A percentile compares a stretch with the other conserved stretches of the same genome.
Evolutionary conservation across 2,329 filamentous ascomycete species (phyloP).

Genomic region (Stenocarpella maydis): DNA sequence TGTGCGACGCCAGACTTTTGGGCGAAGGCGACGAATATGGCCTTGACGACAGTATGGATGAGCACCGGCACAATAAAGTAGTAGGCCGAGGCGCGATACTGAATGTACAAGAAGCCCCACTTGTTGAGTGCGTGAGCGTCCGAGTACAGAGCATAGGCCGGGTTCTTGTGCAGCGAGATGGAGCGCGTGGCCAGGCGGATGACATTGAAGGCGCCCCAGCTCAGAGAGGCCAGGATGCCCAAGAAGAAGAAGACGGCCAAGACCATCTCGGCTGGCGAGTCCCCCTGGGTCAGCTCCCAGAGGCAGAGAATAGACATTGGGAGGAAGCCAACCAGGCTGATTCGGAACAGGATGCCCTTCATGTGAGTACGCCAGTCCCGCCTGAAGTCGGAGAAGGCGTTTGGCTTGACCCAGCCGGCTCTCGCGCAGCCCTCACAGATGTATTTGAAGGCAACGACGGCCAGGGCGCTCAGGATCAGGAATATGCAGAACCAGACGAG

Average conservation of each 20-base stretch:
- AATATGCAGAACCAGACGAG: conserved; percentile 84
- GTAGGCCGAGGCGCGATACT: conserved; percentile 88
- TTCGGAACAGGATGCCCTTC: conserved; percentile 85
- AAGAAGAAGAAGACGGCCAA: conserved; percentile 83
- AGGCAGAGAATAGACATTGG: conserved; percentile 85
- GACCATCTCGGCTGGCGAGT: conserved; percentile 81
- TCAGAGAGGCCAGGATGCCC: conserved; percentile 75
- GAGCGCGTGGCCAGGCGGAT: conserved; percentile 82
- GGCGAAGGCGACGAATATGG: conserved; percentile 81
- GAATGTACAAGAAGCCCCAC: conserved; percentile 91
- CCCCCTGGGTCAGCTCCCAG: conserved; percentile 82
- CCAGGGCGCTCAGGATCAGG: conserved; percentile 72
- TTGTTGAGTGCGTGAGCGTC: conserved; percentile 87
- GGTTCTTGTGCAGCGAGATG: conserved; percentile 85
- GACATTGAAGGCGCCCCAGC: conserved; percentile 83
- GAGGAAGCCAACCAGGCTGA: conserved; percentile 84
- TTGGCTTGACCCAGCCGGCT: conserved; percentile 76
- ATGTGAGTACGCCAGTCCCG: conserved; percentile 78
- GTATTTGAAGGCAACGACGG: conserved; percentile 78
- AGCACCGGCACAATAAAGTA: conserved; percentile 84
- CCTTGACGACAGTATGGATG: conserved; percentile 77
- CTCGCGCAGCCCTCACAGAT: conserved; percentile 76
- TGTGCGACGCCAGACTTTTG: conserved; percentile 74
- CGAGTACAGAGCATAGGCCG: conserved; percentile 89
- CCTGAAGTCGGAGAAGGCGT: conserved; percentile 87